Conservation (phyloP, 768 basidiomycete genomes). For the Chalciporus piperatus region DNA sequence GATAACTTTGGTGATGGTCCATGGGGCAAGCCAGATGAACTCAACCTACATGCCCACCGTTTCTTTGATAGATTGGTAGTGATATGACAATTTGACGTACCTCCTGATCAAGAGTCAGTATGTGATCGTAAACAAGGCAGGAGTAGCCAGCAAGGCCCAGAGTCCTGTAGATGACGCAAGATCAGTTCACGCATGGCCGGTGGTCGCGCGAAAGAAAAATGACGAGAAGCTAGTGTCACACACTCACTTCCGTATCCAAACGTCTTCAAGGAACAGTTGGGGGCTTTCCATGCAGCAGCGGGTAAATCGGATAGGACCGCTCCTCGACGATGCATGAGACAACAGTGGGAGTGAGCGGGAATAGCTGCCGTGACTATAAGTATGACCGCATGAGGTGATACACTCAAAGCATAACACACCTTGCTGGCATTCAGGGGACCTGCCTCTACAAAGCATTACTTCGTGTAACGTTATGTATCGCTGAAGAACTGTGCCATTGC, state of each 20-base stretch:
- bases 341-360: background rate
- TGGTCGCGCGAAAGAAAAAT: background rate
- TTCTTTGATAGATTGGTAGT: background rate
- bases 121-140: conserved; percentile 15
- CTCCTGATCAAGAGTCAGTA: conserved; percentile 14
- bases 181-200: background rate
- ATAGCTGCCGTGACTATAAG: background rate
- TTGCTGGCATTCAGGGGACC: too few relatives aligned
- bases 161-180: background rate
- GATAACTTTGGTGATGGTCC: conserved; percentile 5
- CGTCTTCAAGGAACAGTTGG: background rate
- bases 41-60: conserved; percentile 1
- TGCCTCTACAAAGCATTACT: too few relatives aligned
- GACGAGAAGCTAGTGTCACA: background rate
- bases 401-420: too few relatives aligned
- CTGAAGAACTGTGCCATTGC: too few relatives aligned
- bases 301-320: background rate
- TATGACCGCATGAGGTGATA: too few relatives aligned
- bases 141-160: conserved; percentile 8
- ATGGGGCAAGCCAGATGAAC: conserved; percentile 17
- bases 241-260: conserved; percentile 7
- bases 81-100: background rate
- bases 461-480: too few relatives aligned
- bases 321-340: background rate
- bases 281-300: conserved; percentile 4